Evolutionary conservation across 306 rosid species (phyloP).

Genomic region (Lathyrus aphaca): DNA sequence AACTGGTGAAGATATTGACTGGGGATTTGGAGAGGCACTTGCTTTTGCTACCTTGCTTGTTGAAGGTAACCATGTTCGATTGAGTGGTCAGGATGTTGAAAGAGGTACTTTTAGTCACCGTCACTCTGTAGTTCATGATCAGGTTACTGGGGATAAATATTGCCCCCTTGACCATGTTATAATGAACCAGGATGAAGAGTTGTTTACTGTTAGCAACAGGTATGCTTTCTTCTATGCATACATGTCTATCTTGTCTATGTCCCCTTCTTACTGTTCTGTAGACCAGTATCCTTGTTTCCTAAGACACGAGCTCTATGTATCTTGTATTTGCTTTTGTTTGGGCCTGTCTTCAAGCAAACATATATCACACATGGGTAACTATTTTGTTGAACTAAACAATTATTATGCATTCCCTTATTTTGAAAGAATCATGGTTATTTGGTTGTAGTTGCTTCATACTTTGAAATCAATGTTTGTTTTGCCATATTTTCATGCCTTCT

Average conservation of each 20-base stretch:
- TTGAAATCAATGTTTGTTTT: constrained; percentile 6
- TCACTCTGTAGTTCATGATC: constrained; percentile 92
- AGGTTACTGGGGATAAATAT: constrained; percentile 77
- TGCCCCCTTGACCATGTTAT: constrained; percentile 86
- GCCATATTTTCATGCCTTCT: neutral
- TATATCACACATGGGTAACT: neutral
- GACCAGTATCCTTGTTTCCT: neutral
- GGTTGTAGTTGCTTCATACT: neutral
- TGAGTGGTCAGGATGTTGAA: constrained; percentile 99
- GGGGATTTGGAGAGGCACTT: constrained; percentile 97
- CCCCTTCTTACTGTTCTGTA: neutral
- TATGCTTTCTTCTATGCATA: constrained; percentile 38
- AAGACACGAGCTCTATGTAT: neutral
- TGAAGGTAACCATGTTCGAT: constrained; percentile 94
- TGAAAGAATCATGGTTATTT: neutral
- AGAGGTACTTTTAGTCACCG: constrained; percentile 98
- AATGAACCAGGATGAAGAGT: constrained; percentile 86
- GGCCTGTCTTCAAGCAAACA: neutral
- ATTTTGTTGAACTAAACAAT: neutral
- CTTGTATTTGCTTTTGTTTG: constrained; percentile 1
- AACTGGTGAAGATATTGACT: constrained; percentile 92
- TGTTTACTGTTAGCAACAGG: constrained; percentile 99
- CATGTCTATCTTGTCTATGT: neutral
- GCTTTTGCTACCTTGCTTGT: constrained; percentile 89
- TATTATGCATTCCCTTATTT: constrained; percentile 3